Conservation (phyloP, 140 eudicot species). For the Cichorium intybus region DNA sequence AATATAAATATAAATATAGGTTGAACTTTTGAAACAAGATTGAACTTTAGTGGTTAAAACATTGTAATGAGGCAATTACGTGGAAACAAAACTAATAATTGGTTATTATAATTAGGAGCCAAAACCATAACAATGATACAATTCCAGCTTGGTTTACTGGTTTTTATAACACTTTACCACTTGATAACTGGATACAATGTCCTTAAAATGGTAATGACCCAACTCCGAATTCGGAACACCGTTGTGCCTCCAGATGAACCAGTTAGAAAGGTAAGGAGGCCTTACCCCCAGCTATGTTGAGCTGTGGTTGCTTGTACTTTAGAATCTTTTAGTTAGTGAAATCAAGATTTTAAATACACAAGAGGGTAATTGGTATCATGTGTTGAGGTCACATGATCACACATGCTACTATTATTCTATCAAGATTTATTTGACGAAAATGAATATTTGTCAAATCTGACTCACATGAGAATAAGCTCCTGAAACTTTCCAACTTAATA, state of each 20-base stretch:
- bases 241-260: background rate
- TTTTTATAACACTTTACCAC: background rate
- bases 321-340: constrained; percentile 27
- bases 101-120: no score
- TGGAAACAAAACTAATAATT: no score
- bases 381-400: constrained; percentile 43
- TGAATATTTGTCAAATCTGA: constrained; percentile 38
- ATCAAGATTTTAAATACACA: constrained; percentile 16
- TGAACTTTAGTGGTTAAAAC: no score
- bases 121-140: no score
- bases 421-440: constrained; percentile 14
- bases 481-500: constrained; percentile 41
- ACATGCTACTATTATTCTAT: constrained; percentile 34
- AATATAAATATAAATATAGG: no score
- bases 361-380: constrained; percentile 30
- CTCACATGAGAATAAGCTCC: constrained; percentile 58
- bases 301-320: constrained; percentile 32
- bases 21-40: no score
- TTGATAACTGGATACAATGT: background rate
- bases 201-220: background rate
- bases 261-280: constrained; percentile 1
- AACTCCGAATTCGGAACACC: background rate
- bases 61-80: no score
- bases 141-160: no score
- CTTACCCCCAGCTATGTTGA: constrained; percentile 18